Evolutionary conservation across 805 yeast genomes (phyloP).

Genomic region (Candida orba): DNA sequence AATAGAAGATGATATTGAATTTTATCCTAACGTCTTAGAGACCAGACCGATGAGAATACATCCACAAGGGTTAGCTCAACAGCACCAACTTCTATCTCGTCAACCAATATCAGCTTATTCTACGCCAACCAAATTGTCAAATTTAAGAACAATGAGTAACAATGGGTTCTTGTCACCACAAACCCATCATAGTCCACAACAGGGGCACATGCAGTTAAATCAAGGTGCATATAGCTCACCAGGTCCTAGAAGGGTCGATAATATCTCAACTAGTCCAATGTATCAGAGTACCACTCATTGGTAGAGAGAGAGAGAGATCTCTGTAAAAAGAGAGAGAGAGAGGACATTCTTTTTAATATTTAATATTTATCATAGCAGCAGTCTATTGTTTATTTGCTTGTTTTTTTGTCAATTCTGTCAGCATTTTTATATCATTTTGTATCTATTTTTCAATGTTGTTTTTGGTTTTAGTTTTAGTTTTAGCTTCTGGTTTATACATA

Average conservation of each 20-base stretch:
- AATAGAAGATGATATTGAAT: slow-evolving; percentile 63
- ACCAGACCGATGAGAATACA: neutral
- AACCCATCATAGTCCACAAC: slow-evolving; percentile 11
- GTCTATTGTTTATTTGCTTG: neutral
- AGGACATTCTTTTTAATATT: neutral
- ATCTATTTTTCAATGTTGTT: neutral
- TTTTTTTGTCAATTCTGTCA: neutral
- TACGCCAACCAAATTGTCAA: slow-evolving; percentile 17
- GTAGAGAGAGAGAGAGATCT: neutral
- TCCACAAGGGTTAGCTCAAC: neutral
- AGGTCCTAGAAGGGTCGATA: slow-evolving; percentile 16
- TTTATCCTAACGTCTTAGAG: slow-evolving; percentile 41
- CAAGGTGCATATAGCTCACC: slow-evolving; percentile 12
- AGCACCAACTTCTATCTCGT: slow-evolving; percentile 1
- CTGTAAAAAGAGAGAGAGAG: no score
- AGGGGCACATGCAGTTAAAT: neutral
- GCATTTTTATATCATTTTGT: neutral
- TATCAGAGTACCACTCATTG: neutral
- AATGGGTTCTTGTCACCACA: slow-evolving; percentile 11
- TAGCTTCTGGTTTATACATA: no score
- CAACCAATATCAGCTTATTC: slow-evolving; percentile 14
- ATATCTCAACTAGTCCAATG: slow-evolving; percentile 3
- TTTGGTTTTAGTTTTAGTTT: neutral
- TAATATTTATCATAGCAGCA: neutral
- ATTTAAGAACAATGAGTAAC: slow-evolving; percentile 6